Evolutionary conservation across 306 rosid species (phyloP).

Genomic region (Pachyrhizus erosus): DNA sequence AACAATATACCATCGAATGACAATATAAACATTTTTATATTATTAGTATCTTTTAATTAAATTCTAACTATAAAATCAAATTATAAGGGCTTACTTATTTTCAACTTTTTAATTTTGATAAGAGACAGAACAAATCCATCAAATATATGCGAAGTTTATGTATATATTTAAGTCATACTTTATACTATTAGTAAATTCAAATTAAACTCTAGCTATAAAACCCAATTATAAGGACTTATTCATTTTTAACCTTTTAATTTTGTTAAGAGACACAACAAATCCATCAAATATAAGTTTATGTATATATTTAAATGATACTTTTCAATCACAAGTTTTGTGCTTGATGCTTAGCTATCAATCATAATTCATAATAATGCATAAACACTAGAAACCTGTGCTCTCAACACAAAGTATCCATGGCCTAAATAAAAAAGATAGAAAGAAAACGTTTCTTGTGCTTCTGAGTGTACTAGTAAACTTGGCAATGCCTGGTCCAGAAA

Average conservation of each 20-base stretch:
- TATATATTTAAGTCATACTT: too few species aligned
- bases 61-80: not conserved
- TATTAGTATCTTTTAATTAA: too few species aligned
- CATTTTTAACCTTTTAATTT: not conserved
- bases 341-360: not conserved
- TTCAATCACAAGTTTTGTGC: not conserved
- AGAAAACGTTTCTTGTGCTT: not conserved
- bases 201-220: not conserved
- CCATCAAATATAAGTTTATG: too few species aligned
- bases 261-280: too few species aligned
- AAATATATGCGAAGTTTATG: not conserved
- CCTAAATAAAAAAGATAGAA: not conserved
- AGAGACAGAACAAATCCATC: not conserved
- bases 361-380: not conserved
- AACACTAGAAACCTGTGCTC: not conserved
- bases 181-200: too few species aligned
- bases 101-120: not conserved
- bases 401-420: not conserved
- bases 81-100: not conserved
- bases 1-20: too few species aligned
- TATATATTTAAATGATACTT: not conserved
- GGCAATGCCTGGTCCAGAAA: conserved; percentile 10
- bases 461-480: not conserved
- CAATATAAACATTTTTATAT: too few species aligned
- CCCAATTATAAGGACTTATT: not conserved